A percentile compares a stretch with the other conserved stretches of the same genome.
Conservation (phyloP, 1,139 yeast species). For the Yamadazyma membranifaciens region DNA sequence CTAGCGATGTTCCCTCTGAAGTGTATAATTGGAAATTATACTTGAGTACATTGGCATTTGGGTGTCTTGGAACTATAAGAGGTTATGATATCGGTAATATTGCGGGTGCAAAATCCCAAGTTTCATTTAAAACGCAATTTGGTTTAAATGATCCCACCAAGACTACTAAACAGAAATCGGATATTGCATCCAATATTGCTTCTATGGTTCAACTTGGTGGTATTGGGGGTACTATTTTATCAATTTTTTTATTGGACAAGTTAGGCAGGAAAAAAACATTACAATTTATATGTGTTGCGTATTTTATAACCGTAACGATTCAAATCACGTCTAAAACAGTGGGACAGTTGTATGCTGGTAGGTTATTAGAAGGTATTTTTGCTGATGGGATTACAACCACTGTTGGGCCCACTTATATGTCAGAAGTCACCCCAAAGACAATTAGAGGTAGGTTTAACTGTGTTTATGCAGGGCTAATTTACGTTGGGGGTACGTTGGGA, state of each 20-base stretch:
- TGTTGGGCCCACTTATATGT: conserved; percentile 54
- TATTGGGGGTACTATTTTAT: conserved; percentile 54
- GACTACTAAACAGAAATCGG: conserved; percentile 33
- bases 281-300: conserved; percentile 41
- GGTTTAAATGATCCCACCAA: conserved; percentile 45
- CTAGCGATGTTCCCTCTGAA: too few species aligned
- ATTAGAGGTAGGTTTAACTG: conserved; percentile 53
- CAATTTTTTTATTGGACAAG: conserved; percentile 49
- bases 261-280: conserved; percentile 56
- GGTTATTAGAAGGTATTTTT: conserved; percentile 49
- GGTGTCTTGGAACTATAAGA: conserved; percentile 57
- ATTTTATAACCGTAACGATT: conserved; percentile 49
- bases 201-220: conserved; percentile 65
- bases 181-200: conserved; percentile 52
- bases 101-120: conserved; percentile 45
- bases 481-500: conserved; percentile 52
- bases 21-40: conserved; percentile 48
- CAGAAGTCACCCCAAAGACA: conserved; percentile 53
- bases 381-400: conserved; percentile 59
- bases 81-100: conserved; percentile 58
- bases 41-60: conserved; percentile 51
- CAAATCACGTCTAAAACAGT: conserved; percentile 44
- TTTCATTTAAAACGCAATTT: conserved; percentile 41
- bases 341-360: conserved; percentile 55
- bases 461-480: conserved; percentile 55